Evolutionary conservation across 164 flowering plant species (phyloP).

Genomic region (Chimonanthus praecox): DNA sequence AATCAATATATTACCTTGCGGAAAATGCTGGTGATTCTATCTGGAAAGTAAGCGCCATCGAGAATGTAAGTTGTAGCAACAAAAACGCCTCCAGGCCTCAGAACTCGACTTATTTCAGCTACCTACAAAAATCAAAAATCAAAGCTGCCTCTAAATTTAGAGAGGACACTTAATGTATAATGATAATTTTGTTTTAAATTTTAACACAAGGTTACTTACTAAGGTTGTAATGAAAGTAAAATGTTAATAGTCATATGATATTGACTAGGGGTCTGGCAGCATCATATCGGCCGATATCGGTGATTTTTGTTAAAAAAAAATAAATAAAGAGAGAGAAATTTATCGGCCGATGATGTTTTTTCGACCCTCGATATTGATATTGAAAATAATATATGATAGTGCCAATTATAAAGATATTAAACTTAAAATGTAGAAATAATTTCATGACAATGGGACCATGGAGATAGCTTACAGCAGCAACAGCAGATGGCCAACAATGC

Average conservation of each 20-base stretch:
- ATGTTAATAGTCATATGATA: not conserved
- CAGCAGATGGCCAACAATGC: slow-evolving; percentile 97
- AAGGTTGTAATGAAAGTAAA: not conserved
- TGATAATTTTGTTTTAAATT: too few species aligned
- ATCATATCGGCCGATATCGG: too few species aligned
- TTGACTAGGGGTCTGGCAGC: too few species aligned
- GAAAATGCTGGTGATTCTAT: slow-evolving; percentile 37
- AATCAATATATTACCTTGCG: slow-evolving; percentile 45
- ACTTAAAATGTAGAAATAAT: not conserved
- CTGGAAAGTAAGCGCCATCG: slow-evolving; percentile 41
- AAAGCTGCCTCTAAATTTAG: not conserved
- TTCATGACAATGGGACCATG: not conserved
- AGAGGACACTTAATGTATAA: not conserved
- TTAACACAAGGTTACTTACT: not conserved
- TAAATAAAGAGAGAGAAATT: too few species aligned
- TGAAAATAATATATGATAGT: not conserved
- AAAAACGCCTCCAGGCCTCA: slow-evolving; percentile 89
- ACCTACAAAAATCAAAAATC: slow-evolving; percentile 44
- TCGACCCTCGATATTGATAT: not conserved
- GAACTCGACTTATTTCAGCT: slow-evolving; percentile 84
- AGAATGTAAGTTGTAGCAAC: slow-evolving; percentile 79
- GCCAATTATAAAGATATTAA: not conserved
- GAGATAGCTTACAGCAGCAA: slow-evolving; percentile 56
- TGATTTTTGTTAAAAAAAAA: too few species aligned
- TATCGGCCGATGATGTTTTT: too few species aligned